Evolutionary conservation across 2,329 filamentous ascomycete species (phyloP).

Genomic region (Curvularia verruculosa): DNA sequence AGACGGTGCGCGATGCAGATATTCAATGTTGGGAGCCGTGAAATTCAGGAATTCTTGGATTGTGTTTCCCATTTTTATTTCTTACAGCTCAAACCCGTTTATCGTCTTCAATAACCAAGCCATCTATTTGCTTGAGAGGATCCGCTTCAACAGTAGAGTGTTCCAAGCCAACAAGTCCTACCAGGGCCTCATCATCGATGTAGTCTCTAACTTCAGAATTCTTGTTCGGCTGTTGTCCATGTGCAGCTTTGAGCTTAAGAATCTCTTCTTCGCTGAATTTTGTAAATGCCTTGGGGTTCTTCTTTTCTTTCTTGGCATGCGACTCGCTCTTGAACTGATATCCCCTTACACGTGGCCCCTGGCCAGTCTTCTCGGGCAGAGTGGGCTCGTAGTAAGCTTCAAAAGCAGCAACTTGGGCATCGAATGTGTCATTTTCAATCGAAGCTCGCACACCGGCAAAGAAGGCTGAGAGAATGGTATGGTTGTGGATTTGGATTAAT

Average conservation of each 20-base stretch:
- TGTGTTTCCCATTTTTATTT: too few relatives aligned
- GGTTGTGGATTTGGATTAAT: constrained; percentile 90
- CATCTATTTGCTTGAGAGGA: constrained; percentile 20
- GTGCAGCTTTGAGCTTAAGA: constrained; percentile 34
- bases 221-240: constrained; percentile 38
- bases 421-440: constrained; percentile 63
- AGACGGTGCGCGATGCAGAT: neutral
- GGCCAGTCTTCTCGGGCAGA: constrained; percentile 75
- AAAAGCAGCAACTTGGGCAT: constrained; percentile 65
- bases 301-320: constrained; percentile 38
- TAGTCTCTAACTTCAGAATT: constrained; percentile 36
- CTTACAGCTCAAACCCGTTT: neutral
- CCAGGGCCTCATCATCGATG: constrained; percentile 44
- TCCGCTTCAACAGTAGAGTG: constrained; percentile 17
- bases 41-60: too few relatives aligned
- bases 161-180: constrained; percentile 37
- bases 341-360: constrained; percentile 65
- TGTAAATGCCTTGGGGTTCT: constrained; percentile 43
- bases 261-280: constrained; percentile 36
- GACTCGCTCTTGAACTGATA: constrained; percentile 44
- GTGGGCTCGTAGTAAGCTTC: constrained; percentile 70
- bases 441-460: constrained; percentile 72
- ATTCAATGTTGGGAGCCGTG: neutral
- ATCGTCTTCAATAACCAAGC: constrained; percentile 32
- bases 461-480: constrained; percentile 73